Base-by-base conservation (phyloP, 129 eudicot species). In the Solidago caesia region DNA sequence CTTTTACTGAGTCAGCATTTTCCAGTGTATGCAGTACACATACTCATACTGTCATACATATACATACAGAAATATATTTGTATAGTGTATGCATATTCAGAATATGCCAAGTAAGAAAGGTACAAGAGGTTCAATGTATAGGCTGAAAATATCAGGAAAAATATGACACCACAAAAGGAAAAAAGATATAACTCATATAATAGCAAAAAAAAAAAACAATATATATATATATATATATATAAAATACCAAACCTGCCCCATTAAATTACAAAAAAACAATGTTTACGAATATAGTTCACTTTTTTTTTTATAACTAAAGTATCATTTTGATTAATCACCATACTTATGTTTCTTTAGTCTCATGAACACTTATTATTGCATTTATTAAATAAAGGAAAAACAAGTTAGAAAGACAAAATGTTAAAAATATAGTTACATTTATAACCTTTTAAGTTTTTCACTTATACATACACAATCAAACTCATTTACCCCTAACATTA, bases 21-120 rank as follows among this genome's bases (percentile, higher is more conserved):
- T 62, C 46, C 75, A 82, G 82, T 70, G 74, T 65, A 57, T 71
- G 56, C 77, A 69, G 72, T 75, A 68, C 75, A 72, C 65, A 79
- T 65, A 57, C 44, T 55, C 70, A 67, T n/a, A n/a, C n/a, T n/a
- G n/a, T n/a, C n/a, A n/a, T 74, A 78, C 77, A 80, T 46, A 59
- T 27, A 62, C 48, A 67, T 53, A 55, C 43, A 43, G 14, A 70
- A 4, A 71, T 75, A 58, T 75, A 42, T 57, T 48, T 56, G 21
- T 48, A 43, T 60, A 6, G 10, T 71, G 57, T 58, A 49, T 26
- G 76, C 43, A 73, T 69, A 58, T 51, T 67, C 81, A 82, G 79
- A 83, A 79, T 71, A 82, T 78, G 90, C 82, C 97, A 91, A 85
- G 87, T 53, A 77, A 85, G 83, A 80, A 84, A 86, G 83, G 68